Evolutionary conservation across 2,329 filamentous ascomycete species (phyloP).

Genomic region (Fusarium robinianum): DNA sequence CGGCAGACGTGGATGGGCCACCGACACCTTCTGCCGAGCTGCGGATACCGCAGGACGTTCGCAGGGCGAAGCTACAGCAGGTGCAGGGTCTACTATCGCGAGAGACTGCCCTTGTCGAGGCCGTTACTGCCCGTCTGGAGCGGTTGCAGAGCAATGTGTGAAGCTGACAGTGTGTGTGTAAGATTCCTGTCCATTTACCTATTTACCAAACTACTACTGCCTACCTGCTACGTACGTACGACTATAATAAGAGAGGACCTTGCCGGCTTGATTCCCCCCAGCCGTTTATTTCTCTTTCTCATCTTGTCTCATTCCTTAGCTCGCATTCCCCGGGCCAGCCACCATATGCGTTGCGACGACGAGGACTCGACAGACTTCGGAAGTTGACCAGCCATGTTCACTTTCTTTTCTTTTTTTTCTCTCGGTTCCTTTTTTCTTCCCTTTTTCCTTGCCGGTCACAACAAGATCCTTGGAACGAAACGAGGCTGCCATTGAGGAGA

Average conservation of each 20-base stretch:
- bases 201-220: not conserved
- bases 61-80: constrained; percentile 65
- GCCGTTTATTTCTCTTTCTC: not conserved
- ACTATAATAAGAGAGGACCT: constrained; percentile 21
- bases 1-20: constrained; percentile 33
- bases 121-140: constrained; percentile 65
- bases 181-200: constrained; percentile 21
- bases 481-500: too few species aligned
- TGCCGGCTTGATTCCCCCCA: constrained; percentile 1
- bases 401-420: too few species aligned
- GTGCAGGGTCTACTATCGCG: constrained; percentile 67
- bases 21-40: constrained; percentile 46
- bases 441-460: too few species aligned
- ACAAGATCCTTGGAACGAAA: too few species aligned
- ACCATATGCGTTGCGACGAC: too few species aligned
- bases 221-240: not conserved
- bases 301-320: constrained; percentile 10
- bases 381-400: too few species aligned
- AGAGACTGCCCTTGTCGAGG: constrained; percentile 70
- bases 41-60: constrained; percentile 62
- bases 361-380: too few species aligned
- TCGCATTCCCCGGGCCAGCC: not conserved
- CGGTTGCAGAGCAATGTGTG: constrained; percentile 49
- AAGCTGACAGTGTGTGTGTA: constrained; percentile 36
- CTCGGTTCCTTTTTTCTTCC: too few species aligned